Conservation (phyloP, 805 yeast genomes). For the Yarrowia sp. region DNA sequence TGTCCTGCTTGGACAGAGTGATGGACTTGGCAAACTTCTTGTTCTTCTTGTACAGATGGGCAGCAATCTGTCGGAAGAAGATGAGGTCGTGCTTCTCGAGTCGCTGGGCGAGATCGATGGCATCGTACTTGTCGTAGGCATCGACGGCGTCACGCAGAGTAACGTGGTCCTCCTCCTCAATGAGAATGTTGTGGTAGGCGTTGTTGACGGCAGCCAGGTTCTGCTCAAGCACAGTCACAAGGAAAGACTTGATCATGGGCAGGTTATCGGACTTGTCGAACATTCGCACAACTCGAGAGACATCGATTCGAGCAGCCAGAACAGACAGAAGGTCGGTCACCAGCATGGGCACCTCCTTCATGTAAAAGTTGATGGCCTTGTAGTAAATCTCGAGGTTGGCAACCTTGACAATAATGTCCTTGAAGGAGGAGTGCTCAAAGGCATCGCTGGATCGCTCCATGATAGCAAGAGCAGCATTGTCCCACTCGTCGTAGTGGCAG, state of each 20-base stretch:
- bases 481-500: conserved; percentile 99
- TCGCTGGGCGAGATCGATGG: conserved; percentile 85
- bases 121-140: conserved; percentile 85
- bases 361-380: conserved; percentile 93
- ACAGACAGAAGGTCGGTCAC: conserved; percentile 81
- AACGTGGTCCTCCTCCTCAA: conserved; percentile 95
- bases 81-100: conserved; percentile 86
- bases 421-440: conserved; percentile 89
- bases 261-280: conserved; percentile 93
- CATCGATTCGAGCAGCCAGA: conserved; percentile 83
- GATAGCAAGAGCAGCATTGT: conserved; percentile 94
- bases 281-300: conserved; percentile 90
- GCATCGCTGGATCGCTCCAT: conserved; percentile 92
- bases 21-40: conserved; percentile 91
- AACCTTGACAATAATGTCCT: conserved; percentile 91
- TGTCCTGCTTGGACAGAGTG: conserved; percentile 83
- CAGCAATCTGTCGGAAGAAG: conserved; percentile 95
- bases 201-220: conserved; percentile 87
- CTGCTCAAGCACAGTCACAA: conserved; percentile 84
- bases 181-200: conserved; percentile 91
- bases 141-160: conserved; percentile 85
- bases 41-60: conserved; percentile 86
- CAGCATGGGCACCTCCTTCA: conserved; percentile 86
- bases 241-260: conserved; percentile 93
- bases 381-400: conserved; percentile 94